Conservation (phyloP, 1,139 yeast genomes). For the Taphrina sp. region DNA sequence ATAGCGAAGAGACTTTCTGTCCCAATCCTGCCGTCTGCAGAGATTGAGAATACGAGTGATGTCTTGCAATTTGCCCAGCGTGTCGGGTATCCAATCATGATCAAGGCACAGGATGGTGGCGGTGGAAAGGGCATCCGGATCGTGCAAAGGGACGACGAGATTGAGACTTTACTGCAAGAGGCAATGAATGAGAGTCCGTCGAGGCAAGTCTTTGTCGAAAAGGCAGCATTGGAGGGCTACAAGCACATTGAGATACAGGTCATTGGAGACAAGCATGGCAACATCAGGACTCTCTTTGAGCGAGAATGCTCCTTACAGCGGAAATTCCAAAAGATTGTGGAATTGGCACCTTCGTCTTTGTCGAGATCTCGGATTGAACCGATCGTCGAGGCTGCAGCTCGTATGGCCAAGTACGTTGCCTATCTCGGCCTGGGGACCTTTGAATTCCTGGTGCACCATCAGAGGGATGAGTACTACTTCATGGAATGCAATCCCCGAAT, state of each 20-base stretch:
- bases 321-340: slow-evolving; percentile 92
- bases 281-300: slow-evolving; percentile 90
- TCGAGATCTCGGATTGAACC: slow-evolving; percentile 68
- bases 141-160: slow-evolving; percentile 74
- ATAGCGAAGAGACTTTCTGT: slow-evolving; percentile 85
- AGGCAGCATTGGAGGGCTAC: slow-evolving; percentile 74
- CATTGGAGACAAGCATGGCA: slow-evolving; percentile 92
- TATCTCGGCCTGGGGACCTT: slow-evolving; percentile 98
- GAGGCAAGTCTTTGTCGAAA: slow-evolving; percentile 91
- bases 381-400: slow-evolving; percentile 83
- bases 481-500: slow-evolving; percentile 94
- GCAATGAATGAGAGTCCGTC: slow-evolving; percentile 55
- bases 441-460: slow-evolving; percentile 81
- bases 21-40: slow-evolving; percentile 94
- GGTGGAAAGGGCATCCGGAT: slow-evolving; percentile 97
- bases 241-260: slow-evolving; percentile 96
- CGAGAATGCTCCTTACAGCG: slow-evolving; percentile 97
- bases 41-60: slow-evolving; percentile 67
- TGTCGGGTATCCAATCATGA: slow-evolving; percentile 88
- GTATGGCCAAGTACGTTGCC: slow-evolving; percentile 68
- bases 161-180: slow-evolving; percentile 49
- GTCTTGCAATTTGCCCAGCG: slow-evolving; percentile 74
- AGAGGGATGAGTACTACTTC: slow-evolving; percentile 80
- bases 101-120: slow-evolving; percentile 97
- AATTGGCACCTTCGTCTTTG: slow-evolving; percentile 69